A percentile compares a stretch with the other conserved stretches of the same genome.
phyloP scores from a whole-genome alignment of 164 flowering plant species.

The Buxus sempervirens region DNA sequence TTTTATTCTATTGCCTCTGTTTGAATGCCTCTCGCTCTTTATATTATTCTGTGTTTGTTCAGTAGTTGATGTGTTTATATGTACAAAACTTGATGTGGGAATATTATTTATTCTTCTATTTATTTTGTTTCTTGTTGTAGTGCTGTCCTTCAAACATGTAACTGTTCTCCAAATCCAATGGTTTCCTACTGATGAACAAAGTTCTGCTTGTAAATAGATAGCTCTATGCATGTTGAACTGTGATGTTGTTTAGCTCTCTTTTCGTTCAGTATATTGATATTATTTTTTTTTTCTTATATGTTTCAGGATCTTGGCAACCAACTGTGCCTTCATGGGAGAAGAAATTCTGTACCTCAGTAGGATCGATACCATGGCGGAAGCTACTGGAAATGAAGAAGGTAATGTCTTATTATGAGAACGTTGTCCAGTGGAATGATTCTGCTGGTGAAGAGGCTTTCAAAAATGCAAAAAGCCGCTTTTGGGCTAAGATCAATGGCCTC shows the following conservation, averaged over 20 bases:
- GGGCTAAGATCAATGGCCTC: constrained; percentile 49
- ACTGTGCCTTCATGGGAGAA: constrained; percentile 74
- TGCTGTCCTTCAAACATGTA: too few relatives aligned
- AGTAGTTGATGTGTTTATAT: not conserved
- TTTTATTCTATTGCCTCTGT: not conserved
- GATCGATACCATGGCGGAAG: constrained; percentile 58
- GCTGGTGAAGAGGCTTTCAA: constrained; percentile 69
- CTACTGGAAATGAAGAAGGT: constrained; percentile 42
- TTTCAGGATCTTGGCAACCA: constrained; percentile 37
- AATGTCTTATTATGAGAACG: constrained; percentile 28
- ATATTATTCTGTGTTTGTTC: too few relatives aligned
- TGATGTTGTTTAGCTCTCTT: not conserved
- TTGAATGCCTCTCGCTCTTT: not conserved
- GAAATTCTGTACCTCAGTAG: constrained; percentile 40
- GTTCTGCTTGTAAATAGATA: too few relatives aligned
- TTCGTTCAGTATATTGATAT: not conserved
- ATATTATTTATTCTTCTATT: not conserved
- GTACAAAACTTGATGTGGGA: not conserved
- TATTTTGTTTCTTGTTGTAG: too few relatives aligned
- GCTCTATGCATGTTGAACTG: too few relatives aligned
- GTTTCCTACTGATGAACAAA: too few relatives aligned
- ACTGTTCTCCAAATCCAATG: not conserved
- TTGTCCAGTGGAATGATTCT: constrained; percentile 66
- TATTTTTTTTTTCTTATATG: not conserved
- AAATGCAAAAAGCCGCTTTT: constrained; percentile 53